Percentiles rank a stretch among this genome's conserved stretches.
Conservation (phyloP, 805 yeast species). For the Tetrapisispora fleetii region DNA sequence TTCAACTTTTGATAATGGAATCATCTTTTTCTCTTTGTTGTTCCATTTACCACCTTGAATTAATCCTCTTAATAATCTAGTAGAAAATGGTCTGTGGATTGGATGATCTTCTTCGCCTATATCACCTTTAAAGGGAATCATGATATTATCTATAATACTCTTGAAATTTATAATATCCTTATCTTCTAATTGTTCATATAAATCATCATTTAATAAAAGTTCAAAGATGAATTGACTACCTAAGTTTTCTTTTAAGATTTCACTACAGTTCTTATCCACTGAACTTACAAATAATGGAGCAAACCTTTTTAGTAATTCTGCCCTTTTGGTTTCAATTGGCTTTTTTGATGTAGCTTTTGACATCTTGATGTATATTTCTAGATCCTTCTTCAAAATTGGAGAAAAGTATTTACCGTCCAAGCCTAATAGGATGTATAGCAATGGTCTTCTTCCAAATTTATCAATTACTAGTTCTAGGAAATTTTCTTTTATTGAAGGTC, state of each 20-base stretch:
- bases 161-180: constrained; percentile 31
- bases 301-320: constrained; percentile 55
- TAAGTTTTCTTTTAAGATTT: constrained; percentile 53
- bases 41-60: constrained; percentile 84
- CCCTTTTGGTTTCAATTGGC: constrained; percentile 65
- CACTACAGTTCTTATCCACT: constrained; percentile 40
- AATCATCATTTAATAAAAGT: constrained; percentile 48
- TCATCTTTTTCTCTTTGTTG: constrained; percentile 45
- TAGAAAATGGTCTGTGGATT: constrained; percentile 58
- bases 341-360: constrained; percentile 72
- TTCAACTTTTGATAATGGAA: constrained; percentile 34
- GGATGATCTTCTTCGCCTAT: constrained; percentile 58
- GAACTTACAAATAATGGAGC: constrained; percentile 54
- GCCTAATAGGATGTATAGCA: constrained; percentile 70
- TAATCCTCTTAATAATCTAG: constrained; percentile 63
- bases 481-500: constrained; percentile 38
- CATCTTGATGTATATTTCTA: constrained; percentile 49
- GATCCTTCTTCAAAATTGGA: constrained; percentile 53
- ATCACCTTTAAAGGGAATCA: constrained; percentile 56
- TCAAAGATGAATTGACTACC: constrained; percentile 82
- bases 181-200: constrained; percentile 31
- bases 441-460: constrained; percentile 82
- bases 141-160: constrained; percentile 45
- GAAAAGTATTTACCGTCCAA: constrained; percentile 74
- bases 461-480: constrained; percentile 49